A percentile compares a stretch with the other conserved stretches of the same genome.
Conservation (phyloP, 2,329 filamentous ascomycete genomes). For the Ophiostoma ulmi region DNA sequence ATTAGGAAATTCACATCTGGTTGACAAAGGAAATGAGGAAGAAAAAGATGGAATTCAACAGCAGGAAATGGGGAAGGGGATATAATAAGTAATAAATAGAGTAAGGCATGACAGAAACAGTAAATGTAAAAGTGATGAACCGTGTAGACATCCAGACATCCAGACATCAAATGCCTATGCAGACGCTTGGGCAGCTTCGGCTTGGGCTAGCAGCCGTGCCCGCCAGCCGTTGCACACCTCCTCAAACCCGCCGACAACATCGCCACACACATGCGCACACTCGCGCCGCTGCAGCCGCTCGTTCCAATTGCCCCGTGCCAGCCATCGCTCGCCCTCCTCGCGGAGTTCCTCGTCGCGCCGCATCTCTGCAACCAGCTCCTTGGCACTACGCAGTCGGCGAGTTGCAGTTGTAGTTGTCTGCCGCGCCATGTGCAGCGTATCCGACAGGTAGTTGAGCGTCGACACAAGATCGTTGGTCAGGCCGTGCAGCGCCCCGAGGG, state of each 20-base stretch:
- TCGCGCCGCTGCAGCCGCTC: conserved; percentile 69
- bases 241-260: conserved; percentile 89
- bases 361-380: conserved; percentile 81
- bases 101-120: conserved; percentile 31
- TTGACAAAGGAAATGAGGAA: background rate
- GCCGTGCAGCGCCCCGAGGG: conserved; percentile 62
- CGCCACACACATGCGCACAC: conserved; percentile 75
- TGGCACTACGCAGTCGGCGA: conserved; percentile 71
- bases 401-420: conserved; percentile 80
- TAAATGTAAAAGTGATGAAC: conserved; percentile 32
- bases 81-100: background rate
- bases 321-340: conserved; percentile 77
- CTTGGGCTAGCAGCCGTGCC: conserved; percentile 63
- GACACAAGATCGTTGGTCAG: conserved; percentile 69
- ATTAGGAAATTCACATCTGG: background rate
- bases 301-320: conserved; percentile 78
- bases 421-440: conserved; percentile 89
- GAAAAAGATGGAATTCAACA: background rate
- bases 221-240: conserved; percentile 83
- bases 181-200: conserved; percentile 45
- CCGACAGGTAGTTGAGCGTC: conserved; percentile 78
- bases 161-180: conserved; percentile 7
- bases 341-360: conserved; percentile 73
- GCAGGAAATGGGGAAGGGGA: conserved; percentile 13
- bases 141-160: background rate